phyloP scores from a whole-genome alignment of 257 asterid genomes.

The Rhazya stricta region DNA sequence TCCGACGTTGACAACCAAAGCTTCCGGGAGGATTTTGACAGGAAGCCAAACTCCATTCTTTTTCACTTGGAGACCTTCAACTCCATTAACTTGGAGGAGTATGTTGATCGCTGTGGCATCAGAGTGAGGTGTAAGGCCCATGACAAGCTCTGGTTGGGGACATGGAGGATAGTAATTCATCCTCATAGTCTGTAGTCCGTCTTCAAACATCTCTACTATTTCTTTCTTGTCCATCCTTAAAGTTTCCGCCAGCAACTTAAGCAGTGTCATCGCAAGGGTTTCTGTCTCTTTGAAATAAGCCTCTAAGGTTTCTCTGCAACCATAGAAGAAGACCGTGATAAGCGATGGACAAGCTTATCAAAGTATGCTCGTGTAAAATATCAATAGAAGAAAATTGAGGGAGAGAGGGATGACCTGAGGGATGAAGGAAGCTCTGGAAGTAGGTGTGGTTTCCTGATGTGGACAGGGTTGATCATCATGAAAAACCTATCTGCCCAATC shows the following conservation, averaged over 20 bases:
- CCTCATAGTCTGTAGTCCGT: slow-evolving; percentile 57
- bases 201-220: slow-evolving; percentile 40
- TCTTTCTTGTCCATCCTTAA: slow-evolving; percentile 31
- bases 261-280: slow-evolving; percentile 27
- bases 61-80: slow-evolving; percentile 59
- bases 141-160: slow-evolving; percentile 44
- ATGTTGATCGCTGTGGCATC: slow-evolving; percentile 55
- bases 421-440: slow-evolving; percentile 50
- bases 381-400: neutral
- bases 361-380: neutral
- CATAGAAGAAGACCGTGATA: neutral
- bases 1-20: slow-evolving; percentile 63
- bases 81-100: slow-evolving; percentile 57
- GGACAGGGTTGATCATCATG: slow-evolving; percentile 46
- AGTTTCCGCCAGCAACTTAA: slow-evolving; percentile 32
- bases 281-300: slow-evolving; percentile 39
- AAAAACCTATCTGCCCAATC: slow-evolving; percentile 71
- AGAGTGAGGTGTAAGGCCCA: slow-evolving; percentile 57
- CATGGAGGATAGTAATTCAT: slow-evolving; percentile 69
- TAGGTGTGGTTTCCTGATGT: slow-evolving; percentile 47
- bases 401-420: slow-evolving; percentile 36
- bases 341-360: neutral
- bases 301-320: slow-evolving; percentile 53
- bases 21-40: slow-evolving; percentile 37
- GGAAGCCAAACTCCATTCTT: slow-evolving; percentile 64